These are phyloP conservation scores for Chaetomium globosum DNA, from an alignment of 2,329 filamentous ascomycete species.

Conservation along the genomic window DNA sequence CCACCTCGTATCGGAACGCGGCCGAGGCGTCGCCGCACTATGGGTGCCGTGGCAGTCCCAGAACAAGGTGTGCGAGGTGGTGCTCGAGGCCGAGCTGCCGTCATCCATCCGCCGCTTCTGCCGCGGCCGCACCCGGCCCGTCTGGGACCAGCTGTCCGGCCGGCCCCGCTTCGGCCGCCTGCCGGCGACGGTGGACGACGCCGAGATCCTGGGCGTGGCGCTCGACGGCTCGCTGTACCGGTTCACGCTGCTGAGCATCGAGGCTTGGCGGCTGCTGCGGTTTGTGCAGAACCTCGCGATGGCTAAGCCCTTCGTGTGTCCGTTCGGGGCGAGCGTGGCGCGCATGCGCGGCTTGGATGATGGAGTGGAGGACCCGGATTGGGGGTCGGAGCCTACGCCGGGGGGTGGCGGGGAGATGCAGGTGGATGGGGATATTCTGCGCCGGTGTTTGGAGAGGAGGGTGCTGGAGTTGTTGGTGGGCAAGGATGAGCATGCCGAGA, in stretches of 20 bases:
- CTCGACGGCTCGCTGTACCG: conserved; percentile 71
- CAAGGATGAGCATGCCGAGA: conserved; percentile 40
- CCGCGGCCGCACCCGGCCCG: conserved; percentile 55
- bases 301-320: conserved; percentile 51
- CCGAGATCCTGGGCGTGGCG: conserved; percentile 64
- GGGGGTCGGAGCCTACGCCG: conserved; percentile 45
- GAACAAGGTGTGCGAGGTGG: conserved; percentile 47
- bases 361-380: conserved; percentile 17
- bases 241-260: conserved; percentile 65
- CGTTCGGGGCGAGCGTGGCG: conserved; percentile 40
- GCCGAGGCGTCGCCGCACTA: conserved; percentile 52
- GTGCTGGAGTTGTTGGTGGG: conserved; percentile 50
- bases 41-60: conserved; percentile 52
- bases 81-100: conserved; percentile 61
- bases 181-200: conserved; percentile 48
- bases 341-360: conserved; percentile 25
- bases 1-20: conserved; percentile 53
- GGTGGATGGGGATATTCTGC: conserved; percentile 68
- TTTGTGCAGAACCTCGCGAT: conserved; percentile 72
- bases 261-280: conserved; percentile 68
- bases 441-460: conserved; percentile 53
- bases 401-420: conserved; percentile 58
- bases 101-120: conserved; percentile 61
- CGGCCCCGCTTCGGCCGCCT: conserved; percentile 48
- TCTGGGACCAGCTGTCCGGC: conserved; percentile 49